Conservation (phyloP, 2,329 filamentous ascomycete species). For the Ceratocystis papillata region DNA sequence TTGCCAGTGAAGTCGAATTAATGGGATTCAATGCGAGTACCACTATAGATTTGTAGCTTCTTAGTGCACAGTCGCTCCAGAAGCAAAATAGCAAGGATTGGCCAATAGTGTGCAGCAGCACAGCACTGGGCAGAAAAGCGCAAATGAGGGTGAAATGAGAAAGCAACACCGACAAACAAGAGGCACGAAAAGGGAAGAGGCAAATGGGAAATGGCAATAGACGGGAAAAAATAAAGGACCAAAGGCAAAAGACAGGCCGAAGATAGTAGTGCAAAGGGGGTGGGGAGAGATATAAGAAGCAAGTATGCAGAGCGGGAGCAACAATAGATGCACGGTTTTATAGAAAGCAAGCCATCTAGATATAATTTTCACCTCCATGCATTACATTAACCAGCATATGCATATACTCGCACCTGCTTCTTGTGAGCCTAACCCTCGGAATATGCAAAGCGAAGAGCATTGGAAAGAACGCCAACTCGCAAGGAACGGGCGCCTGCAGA, state of each 20-base stretch:
- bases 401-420: not conserved
- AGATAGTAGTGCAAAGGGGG: too few species aligned
- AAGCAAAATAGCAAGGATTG: constrained; percentile 1
- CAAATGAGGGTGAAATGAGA: not conserved
- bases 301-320: not conserved
- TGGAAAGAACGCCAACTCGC: not conserved
- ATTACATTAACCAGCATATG: not conserved
- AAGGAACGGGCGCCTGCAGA: not conserved
- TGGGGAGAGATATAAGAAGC: too few species aligned
- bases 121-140: not conserved
- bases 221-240: too few species aligned
- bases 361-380: not conserved
- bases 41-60: constrained; percentile 5
- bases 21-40: not conserved
- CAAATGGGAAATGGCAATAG: not conserved
- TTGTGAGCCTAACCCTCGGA: not conserved
- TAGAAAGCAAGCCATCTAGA: not conserved
- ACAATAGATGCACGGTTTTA: too few species aligned
- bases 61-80: constrained; percentile 1
- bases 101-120: not conserved
- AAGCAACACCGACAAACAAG: not conserved
- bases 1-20: not conserved
- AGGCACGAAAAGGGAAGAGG: not conserved
- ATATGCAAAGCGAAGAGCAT: not conserved
- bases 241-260: too few species aligned